Percentiles rank a stretch among this genome's conserved stretches.
These are phyloP conservation scores for Globisporangium rhizosaccharum DNA, from an alignment of 352 stramenopile genomes.

Conservation along the genomic window DNA sequence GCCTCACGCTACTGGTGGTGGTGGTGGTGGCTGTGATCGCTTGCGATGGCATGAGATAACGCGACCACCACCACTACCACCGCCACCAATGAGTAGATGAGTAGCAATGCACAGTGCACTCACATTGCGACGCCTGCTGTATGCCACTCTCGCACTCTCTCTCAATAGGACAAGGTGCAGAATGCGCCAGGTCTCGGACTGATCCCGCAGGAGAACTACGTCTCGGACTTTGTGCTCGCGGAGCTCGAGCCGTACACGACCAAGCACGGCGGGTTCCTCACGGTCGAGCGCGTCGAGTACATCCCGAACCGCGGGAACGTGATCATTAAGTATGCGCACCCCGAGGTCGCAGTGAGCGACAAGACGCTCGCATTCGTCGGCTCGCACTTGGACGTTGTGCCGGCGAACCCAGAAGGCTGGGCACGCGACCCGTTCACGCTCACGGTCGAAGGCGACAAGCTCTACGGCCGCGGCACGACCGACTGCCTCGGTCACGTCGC, in stretches of 20 bases:
- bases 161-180: slow-evolving; percentile 54
- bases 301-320: slow-evolving; percentile 84
- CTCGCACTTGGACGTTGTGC: slow-evolving; percentile 91
- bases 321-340: slow-evolving; percentile 85
- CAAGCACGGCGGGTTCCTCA: slow-evolving; percentile 64
- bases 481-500: slow-evolving; percentile 92
- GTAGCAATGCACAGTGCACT: background rate
- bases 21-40: background rate
- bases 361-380: slow-evolving; percentile 87
- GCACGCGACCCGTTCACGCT: slow-evolving; percentile 86
- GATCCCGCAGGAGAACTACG: slow-evolving; percentile 83
- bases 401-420: slow-evolving; percentile 90
- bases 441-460: slow-evolving; percentile 86
- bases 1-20: background rate
- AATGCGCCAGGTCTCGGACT: slow-evolving; percentile 60
- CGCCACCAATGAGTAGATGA: no score
- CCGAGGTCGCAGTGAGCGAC: slow-evolving; percentile 30
- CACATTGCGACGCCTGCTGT: background rate
- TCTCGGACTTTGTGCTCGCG: slow-evolving; percentile 85
- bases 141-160: background rate
- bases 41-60: background rate
- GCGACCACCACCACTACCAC: no score
- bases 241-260: slow-evolving; percentile 72
- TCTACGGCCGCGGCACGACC: slow-evolving; percentile 90
- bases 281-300: slow-evolving; percentile 79